Evolutionary conservation across 2,329 filamentous ascomycete genomes (phyloP).

Genomic region (Fusarium sp.): DNA sequence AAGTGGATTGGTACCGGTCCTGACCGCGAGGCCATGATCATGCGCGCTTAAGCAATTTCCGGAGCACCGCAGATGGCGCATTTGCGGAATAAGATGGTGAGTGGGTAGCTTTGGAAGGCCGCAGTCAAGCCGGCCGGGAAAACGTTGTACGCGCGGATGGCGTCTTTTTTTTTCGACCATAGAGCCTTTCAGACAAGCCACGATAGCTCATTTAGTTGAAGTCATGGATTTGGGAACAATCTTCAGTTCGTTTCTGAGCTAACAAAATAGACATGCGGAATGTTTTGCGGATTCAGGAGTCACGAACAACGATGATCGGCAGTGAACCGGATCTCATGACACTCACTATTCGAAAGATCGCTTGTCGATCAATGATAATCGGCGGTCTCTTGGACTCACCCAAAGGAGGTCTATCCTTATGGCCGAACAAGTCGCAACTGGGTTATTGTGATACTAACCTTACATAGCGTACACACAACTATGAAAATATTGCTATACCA

Average conservation of each 20-base stretch:
- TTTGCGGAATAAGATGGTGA: background rate
- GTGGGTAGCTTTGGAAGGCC: background rate
- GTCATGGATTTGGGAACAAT: slow-evolving; percentile 6
- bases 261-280: slow-evolving; percentile 7
- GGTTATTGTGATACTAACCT: background rate
- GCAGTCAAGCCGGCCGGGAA: background rate
- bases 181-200: slow-evolving; percentile 1
- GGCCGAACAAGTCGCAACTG: no score
- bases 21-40: slow-evolving; percentile 37
- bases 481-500: slow-evolving; percentile 8
- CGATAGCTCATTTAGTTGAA: slow-evolving; percentile 6
- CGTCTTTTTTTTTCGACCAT: background rate
- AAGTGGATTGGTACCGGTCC: slow-evolving; percentile 40
- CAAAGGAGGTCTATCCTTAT: background rate
- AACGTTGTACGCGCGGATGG: background rate
- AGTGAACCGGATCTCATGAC: background rate
- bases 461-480: slow-evolving; percentile 2
- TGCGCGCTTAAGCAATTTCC: slow-evolving; percentile 4
- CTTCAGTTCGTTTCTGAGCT: slow-evolving; percentile 8
- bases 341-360: background rate
- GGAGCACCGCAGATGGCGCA: background rate
- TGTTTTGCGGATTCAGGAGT: background rate
- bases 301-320: background rate
- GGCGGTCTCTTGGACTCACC: background rate
- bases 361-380: background rate